Conservation (phyloP, 805 yeast species). For the Kodamaea sagamina region DNA sequence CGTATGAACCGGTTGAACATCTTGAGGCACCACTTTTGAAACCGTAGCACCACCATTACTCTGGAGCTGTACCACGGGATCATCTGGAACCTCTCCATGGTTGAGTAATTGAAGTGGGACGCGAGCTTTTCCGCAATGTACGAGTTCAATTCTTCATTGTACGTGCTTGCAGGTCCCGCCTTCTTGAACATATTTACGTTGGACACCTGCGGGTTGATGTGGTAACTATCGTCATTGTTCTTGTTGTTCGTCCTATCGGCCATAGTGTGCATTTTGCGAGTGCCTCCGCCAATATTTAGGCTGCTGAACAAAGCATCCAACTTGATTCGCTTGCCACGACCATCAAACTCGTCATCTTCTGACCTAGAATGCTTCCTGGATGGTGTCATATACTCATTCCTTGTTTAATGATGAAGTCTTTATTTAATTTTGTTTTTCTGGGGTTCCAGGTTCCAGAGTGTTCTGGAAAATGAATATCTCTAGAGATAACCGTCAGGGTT, state of each 20-base stretch:
- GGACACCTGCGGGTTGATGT: constrained; percentile 18
- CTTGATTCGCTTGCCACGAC: constrained; percentile 29
- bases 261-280: background rate
- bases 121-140: constrained; percentile 27
- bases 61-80: constrained; percentile 29
- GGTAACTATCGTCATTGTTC: constrained; percentile 3
- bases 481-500: no score
- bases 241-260: background rate
- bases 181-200: constrained; percentile 17
- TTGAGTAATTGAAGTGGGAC: constrained; percentile 23
- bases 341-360: constrained; percentile 6
- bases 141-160: constrained; percentile 9
- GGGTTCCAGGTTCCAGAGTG: no score
- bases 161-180: background rate
- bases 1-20: constrained; percentile 37
- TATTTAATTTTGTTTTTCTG: background rate
- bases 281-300: constrained; percentile 23
- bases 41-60: constrained; percentile 27
- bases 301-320: constrained; percentile 32
- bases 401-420: background rate
- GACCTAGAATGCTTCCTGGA: constrained; percentile 13
- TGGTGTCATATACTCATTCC: constrained; percentile 3
- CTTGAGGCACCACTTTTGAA: constrained; percentile 38
- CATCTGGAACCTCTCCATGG: constrained; percentile 22
- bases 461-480: no score